Evolutionary conservation across 805 yeast species (phyloP).

Genomic region (Helenozyma rhizophorensis): DNA sequence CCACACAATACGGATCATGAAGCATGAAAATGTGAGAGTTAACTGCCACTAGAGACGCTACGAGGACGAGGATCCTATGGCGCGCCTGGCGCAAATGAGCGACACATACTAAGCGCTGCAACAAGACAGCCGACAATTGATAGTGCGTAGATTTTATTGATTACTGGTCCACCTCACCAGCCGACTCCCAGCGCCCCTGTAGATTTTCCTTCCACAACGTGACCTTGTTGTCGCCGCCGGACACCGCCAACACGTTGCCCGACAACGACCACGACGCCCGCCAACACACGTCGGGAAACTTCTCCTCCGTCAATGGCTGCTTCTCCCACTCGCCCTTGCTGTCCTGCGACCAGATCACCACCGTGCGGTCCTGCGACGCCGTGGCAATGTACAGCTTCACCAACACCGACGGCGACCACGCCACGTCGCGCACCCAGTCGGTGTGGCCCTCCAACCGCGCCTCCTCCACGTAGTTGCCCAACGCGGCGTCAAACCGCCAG

Average conservation of each 20-base stretch:
- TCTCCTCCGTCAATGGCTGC: constrained; percentile 66
- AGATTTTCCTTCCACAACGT: constrained; percentile 95
- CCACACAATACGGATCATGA: no score
- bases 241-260: constrained; percentile 91
- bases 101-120: no score
- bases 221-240: constrained; percentile 94
- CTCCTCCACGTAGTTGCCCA: constrained; percentile 63
- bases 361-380: constrained; percentile 95
- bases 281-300: constrained; percentile 97
- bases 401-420: constrained; percentile 93
- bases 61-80: no score
- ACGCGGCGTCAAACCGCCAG: constrained; percentile 67
- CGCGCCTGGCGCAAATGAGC: no score
- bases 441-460: constrained; percentile 81
- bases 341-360: constrained; percentile 91
- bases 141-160: constrained; percentile 5
- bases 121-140: no score
- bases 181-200: constrained; percentile 92
- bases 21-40: no score
- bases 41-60: no score
- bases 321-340: constrained; percentile 73
- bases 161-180: constrained; percentile 91
- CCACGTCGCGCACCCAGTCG: constrained; percentile 98
- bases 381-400: constrained; percentile 88
- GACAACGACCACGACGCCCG: constrained; percentile 96